Evolutionary conservation across 176 grass and related monocot species (phyloP), one percentile per base, ranked within the genome.

Genomic region (Carex kokanica): DNA sequence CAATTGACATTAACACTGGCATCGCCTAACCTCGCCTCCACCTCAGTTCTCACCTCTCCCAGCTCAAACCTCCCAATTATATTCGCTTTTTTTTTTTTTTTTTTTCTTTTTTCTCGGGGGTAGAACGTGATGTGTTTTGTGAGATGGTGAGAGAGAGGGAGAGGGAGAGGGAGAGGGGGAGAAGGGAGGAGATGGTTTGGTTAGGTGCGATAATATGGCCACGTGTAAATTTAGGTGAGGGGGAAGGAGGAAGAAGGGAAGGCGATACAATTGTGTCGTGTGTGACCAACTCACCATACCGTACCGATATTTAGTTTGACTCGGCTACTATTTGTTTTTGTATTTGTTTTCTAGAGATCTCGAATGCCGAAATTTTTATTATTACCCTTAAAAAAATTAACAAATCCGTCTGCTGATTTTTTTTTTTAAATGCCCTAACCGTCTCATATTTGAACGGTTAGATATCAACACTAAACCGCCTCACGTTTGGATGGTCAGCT

Each of bases 181-280:
- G 18, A 2, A 23, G 20, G 20, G 8, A 29, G 70, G 70, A 75
- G 72, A 75, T 27, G 72, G 36, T 49, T 23, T 11, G 8, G 20
- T 75, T 74, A 51, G 69, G 69, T 74, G 69, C 40, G 69, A 4
- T 12, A 49, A 74, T 74, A 49, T 74, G 69, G 47, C 43, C 29
- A 16, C 47, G 23, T 75, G 72, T 75, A 75, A 74, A 53, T 54
- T 73, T 75, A 54, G 72, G 72, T 75, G 72, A 45, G 27, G 45
- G 45, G 43, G 43, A 13, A 7, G 7, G 64, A 51, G 36, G 9
- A 45, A 23, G 40, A 21, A 49, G 68, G 36, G 36, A 74, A n/a
- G 43, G n/a, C 20, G 3, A 53, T 45, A 4, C 21, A 52, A 52
- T 51, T 6, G 36, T 38, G 0, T 38, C 27, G 36, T 52, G 24